phyloP scores from a whole-genome alignment of 2,329 filamentous ascomycete genomes.

The Colletotrichum tamarilloi region DNA sequence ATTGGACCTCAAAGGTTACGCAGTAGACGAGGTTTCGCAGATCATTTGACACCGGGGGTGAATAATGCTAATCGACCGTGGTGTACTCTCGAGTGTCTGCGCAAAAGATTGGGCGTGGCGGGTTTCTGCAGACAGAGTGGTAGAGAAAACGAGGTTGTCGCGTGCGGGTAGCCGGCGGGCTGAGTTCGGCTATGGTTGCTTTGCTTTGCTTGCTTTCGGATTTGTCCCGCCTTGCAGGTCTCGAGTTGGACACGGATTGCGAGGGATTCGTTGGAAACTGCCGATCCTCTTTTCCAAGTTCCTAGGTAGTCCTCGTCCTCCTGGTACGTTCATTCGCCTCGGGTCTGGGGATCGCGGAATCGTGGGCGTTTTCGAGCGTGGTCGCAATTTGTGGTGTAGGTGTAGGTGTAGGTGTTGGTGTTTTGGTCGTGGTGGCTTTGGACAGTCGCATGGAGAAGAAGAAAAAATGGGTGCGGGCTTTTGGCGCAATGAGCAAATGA shows the following conservation, averaged over 20 bases:
- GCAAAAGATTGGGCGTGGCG: neutral
- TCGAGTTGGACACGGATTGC: neutral
- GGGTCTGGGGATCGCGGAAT: neutral
- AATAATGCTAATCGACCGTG: neutral
- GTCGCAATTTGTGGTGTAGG: neutral
- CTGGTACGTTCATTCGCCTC: neutral
- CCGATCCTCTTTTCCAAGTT: neutral
- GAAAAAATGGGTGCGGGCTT: neutral
- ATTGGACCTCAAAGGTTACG: conserved; percentile 57
- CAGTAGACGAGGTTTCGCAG: conserved; percentile 54
- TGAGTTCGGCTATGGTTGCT: neutral
- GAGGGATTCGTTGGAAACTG: neutral
- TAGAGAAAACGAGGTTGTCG: conserved; percentile 6
- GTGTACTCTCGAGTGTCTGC: neutral
- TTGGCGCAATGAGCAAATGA: neutral
- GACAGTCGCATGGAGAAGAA: neutral
- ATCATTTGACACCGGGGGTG: conserved; percentile 39
- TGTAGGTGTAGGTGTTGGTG: neutral
- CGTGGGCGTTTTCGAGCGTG: neutral
- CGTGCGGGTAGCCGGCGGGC: conserved; percentile 7
- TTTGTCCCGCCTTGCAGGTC: neutral
- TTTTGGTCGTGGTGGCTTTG: neutral
- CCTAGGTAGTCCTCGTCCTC: neutral
- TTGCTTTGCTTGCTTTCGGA: neutral
- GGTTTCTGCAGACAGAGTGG: conserved; percentile 1